Base-by-base conservation (phyloP, 2,329 filamentous ascomycete genomes). In the Cladosporium sp. region DNA sequence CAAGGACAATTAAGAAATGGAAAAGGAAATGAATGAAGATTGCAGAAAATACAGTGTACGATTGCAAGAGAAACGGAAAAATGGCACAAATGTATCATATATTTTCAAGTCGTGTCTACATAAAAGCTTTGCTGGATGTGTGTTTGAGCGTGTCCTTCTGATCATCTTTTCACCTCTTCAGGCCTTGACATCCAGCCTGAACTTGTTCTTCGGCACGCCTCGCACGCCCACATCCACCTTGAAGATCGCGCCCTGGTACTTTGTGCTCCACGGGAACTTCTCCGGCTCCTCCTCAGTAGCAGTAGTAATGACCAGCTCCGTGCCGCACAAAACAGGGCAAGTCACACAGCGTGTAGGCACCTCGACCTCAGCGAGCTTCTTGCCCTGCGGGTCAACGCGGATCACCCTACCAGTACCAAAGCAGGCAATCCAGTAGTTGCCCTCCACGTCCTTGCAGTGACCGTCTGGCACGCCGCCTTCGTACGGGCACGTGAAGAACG, bases 361-460 rank as follows among this genome's bases (percentile, higher is more conserved):
- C 65, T 81, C 84, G 69, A 97, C 84, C 80, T 92, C 86, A 7
- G 91, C 92, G 5, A 93, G 82, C 34, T 96, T 79, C 73, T 88
- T 81, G 2, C 92, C 92, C 60, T 85, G 78, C 4, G 88, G 86
- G 58, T 85, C 87, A 74, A 97, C 89, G 76, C 90, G 87, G 70
- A 96, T 80, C 28, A 97, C 91, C 67, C 87, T 86, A 67, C 86
- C 83, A 68, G 90, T 91, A 64, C 92, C 92, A 75, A 92, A 95
- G n/a, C 95, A 83, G 8, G 92, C 91, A 68, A 91, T 89, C 93
- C 94, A 97, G 73, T 97, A 84, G 80, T 90, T 90, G n/a, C 92
- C 93, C 64, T 96, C 87, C 52, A 85, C 86, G 75, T 97, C 93
- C 73, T 96, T 86, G 68, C 90, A 89, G 79, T 94, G 93, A 2